A percentile compares a stretch with the other conserved stretches of the same genome.
These are phyloP conservation scores for Dinochytrium kinnereticum DNA, from an alignment of 371 early-diverging fungal species.

Conservation along the genomic window DNA sequence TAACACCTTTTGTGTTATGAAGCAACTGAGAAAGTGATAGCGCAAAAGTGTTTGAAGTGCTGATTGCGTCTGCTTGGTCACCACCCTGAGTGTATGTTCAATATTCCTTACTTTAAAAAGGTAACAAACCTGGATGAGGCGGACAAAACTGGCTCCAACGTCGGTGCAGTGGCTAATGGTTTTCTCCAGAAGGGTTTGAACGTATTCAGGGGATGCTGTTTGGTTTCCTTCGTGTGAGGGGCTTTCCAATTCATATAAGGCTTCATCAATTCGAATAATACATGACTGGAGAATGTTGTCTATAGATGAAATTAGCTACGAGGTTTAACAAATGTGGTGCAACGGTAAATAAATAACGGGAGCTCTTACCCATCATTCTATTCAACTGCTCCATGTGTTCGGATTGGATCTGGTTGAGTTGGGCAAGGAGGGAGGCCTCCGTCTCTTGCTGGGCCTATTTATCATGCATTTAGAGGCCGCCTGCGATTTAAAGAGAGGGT, in stretches of 20 bases:
- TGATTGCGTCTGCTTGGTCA: conserved; percentile 85
- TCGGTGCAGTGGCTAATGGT: conserved; percentile 78
- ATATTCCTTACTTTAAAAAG: conserved; percentile 59
- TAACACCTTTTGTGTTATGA: conserved; percentile 87
- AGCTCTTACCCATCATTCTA: conserved; percentile 73
- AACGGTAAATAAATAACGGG: conserved; percentile 4
- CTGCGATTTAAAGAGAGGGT: too few species aligned
- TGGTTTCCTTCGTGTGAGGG: conserved; percentile 83
- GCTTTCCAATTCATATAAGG: conserved; percentile 82
- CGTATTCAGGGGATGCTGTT: conserved; percentile 89
- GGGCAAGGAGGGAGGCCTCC: conserved; percentile 68
- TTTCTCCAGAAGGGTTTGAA: conserved; percentile 88
- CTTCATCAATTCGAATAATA: conserved; percentile 83
- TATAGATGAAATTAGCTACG: conserved; percentile 27
- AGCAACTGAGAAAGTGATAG: conserved; percentile 84
- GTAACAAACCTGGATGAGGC: conserved; percentile 44
- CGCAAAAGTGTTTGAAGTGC: conserved; percentile 78
- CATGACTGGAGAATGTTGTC: conserved; percentile 90
- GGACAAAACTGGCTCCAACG: conserved; percentile 74
- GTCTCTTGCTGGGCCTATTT: conserved; percentile 40
- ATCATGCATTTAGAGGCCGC: too few species aligned
- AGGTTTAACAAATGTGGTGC: too few species aligned
- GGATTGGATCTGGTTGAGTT: conserved; percentile 65
- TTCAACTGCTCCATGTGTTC: conserved; percentile 77
- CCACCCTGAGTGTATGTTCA: too few species aligned